Evolutionary conservation across 148 eudicot genomes (phyloP), one percentile per base, ranked within the genome.

Genomic region (Cornus florida): DNA sequence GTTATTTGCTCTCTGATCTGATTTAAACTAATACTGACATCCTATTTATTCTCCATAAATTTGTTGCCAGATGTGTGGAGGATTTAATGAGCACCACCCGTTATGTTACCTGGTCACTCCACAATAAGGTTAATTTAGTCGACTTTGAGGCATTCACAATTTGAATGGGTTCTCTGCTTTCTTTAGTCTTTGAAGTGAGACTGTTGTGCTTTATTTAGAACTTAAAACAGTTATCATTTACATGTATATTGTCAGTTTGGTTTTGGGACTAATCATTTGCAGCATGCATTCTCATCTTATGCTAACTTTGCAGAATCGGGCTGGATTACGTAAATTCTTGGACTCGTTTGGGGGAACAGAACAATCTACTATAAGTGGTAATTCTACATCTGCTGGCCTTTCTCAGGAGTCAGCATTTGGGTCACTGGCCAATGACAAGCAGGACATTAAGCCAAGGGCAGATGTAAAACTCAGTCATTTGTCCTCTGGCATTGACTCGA

Each of bases 31-130:
- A 64, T 23, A 14, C 39, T 66, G 31, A 32, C 62, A 72, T 57
- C 46, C 75, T 64, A 17, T 75, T 62, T 75, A 31, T 60, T 62
- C 69, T 43, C 46, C 59, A 43, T 64, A 38, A 60, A 77, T 48
- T 77, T 57, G 38, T 71, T 80, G 72, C 64, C 90, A 95, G 98
- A 84, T 95, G 98, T 78, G 88, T 93, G 98, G 98, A 95, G 85
- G 98, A 95, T 88, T 83, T 95, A 77, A 86, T 88, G 79, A 95
- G 98, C 90, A 95, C 98, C 77, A 95, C 98, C 24, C 97, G 98
- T 64, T 95, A 95, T 80, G 98, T 95, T 81, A 87, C 91, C 69
- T 95, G 98, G 98, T 95, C 98, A 71, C 97, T 95, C 71, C 98
- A 95, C 86, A 95, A 95, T 78, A 95, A 95, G 98, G 98, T 95